These are phyloP conservation scores for Penicillium robsamsonii DNA, from an alignment of 495 filamentous ascomycete genomes.

Conservation along the genomic window DNA sequence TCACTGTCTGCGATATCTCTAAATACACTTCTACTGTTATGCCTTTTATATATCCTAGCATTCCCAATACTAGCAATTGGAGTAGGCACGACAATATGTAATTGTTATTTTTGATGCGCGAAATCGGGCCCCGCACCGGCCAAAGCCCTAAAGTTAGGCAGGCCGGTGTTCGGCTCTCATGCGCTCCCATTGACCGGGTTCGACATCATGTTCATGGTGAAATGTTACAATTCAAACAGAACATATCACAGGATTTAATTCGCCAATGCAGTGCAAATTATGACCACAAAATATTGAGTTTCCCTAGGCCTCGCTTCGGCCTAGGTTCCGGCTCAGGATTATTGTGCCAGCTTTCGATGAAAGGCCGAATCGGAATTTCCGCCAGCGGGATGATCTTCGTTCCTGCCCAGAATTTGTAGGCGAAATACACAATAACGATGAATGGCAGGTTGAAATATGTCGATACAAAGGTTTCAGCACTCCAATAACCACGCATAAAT, in stretches of 20 bases:
- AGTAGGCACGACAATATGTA: neutral
- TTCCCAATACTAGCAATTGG: neutral
- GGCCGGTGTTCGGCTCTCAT: neutral
- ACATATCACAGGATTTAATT: too few relatives aligned
- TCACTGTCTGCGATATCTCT: neutral
- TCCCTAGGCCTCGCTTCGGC: slow-evolving; percentile 16
- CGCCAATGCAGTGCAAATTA: neutral
- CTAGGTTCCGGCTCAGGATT: slow-evolving; percentile 25
- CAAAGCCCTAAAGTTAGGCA: neutral
- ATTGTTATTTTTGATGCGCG: neutral
- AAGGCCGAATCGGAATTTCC: slow-evolving; percentile 40
- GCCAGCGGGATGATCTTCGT: slow-evolving; percentile 52
- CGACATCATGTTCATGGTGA: neutral
- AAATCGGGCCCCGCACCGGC: neutral
- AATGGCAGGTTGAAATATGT: slow-evolving; percentile 51
- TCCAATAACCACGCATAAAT: slow-evolving; percentile 53
- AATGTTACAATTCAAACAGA: neutral
- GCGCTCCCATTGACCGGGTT: neutral
- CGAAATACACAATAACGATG: slow-evolving; percentile 49
- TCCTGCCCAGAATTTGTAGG: slow-evolving; percentile 54
- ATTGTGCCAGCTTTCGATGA: slow-evolving; percentile 22
- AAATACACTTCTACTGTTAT: neutral
- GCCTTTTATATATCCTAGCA: neutral
- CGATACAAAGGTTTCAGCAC: slow-evolving; percentile 29
- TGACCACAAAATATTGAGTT: slow-evolving; percentile 28